Conservation (phyloP, 2,329 filamentous ascomycete species). For the Grosmannia huntii region DNA sequence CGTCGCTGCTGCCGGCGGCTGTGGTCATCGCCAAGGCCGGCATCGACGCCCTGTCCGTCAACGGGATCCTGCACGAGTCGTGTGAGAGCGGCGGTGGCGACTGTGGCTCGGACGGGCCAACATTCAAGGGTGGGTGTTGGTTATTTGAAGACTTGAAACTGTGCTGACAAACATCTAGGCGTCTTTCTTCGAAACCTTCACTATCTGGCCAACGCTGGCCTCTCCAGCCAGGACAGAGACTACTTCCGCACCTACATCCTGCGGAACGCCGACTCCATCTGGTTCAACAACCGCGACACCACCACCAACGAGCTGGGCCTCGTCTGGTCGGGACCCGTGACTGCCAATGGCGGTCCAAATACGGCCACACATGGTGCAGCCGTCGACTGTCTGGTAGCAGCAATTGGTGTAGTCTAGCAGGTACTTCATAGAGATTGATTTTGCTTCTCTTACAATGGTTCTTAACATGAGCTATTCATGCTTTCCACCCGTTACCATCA, state of each 20-base stretch:
- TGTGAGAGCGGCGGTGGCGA: constrained; percentile 31
- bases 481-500: no score
- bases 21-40: constrained; percentile 37
- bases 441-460: background rate
- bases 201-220: constrained; percentile 37
- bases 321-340: constrained; percentile 48
- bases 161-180: constrained; percentile 16
- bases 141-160: background rate
- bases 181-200: constrained; percentile 53
- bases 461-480: no score
- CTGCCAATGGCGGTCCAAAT: constrained; percentile 28
- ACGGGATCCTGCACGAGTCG: constrained; percentile 38
- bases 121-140: constrained; percentile 46
- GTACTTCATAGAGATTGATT: background rate
- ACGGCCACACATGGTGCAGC: constrained; percentile 52
- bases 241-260: constrained; percentile 41
- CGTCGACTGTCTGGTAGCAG: constrained; percentile 54
- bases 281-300: constrained; percentile 40
- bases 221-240: constrained; percentile 19
- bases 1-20: constrained; percentile 28
- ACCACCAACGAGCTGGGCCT: constrained; percentile 40
- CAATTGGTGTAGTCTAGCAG: constrained; percentile 26
- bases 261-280: constrained; percentile 52
- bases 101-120: constrained; percentile 37
- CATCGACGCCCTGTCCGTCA: constrained; percentile 27